Percentiles rank a stretch among this genome's conserved stretches.
phyloP scores from a whole-genome alignment of 148 eudicot species.

The Chenopodium berlandieri region DNA sequence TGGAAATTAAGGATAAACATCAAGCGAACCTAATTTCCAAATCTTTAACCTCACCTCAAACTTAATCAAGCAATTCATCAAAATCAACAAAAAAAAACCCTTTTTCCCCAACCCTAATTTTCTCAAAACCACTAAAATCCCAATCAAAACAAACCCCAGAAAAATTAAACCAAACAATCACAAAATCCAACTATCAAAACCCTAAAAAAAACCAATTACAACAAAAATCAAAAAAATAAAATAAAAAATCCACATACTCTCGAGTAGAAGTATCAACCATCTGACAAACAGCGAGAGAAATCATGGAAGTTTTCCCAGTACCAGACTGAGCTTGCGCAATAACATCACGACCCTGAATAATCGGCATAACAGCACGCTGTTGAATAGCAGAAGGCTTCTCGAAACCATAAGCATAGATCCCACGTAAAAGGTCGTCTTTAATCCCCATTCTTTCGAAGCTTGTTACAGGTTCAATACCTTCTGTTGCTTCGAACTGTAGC shows the following conservation, averaged over 20 bases:
- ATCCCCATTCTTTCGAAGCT: conserved; percentile 88
- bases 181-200: not conserved
- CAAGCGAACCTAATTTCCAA: not conserved
- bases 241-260: conserved; percentile 43
- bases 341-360: conserved; percentile 81
- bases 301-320: conserved; percentile 94
- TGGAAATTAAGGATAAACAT: not conserved
- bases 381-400: conserved; percentile 95
- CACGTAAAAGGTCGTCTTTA: conserved; percentile 68
- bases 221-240: not conserved
- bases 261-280: conserved; percentile 63
- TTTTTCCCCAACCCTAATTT: not conserved
- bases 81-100: not conserved
- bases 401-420: conserved; percentile 72
- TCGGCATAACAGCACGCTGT: conserved; percentile 83
- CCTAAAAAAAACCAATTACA: not conserved
- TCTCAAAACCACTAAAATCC: not conserved
- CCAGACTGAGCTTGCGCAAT: conserved; percentile 98
- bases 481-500: conserved; percentile 69
- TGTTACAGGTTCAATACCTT: conserved; percentile 62
- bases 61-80: not conserved
- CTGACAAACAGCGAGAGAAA: conserved; percentile 88
- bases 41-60: not conserved
- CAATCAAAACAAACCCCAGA: not conserved
- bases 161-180: not conserved